Conservation (phyloP, 805 yeast genomes). For the Suhomyces xylopsoci region DNA sequence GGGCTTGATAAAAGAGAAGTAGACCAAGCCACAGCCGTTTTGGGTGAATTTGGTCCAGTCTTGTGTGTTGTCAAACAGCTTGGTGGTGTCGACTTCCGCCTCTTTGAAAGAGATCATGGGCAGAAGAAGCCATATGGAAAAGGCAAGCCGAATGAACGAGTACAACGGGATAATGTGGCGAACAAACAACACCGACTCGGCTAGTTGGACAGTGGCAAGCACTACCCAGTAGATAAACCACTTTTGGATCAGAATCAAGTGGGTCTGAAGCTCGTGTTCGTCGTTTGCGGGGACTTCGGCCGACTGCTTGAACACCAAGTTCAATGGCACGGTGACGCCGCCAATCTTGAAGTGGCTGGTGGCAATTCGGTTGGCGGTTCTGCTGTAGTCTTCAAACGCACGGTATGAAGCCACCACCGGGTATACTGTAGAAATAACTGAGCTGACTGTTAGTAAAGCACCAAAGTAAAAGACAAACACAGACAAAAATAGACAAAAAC, state of each 20-base stretch:
- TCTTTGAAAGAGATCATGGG: slow-evolving; percentile 29
- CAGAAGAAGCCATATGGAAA: slow-evolving; percentile 60
- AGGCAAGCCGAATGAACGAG: slow-evolving; percentile 43
- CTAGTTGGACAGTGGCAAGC: slow-evolving; percentile 40
- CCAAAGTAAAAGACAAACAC: too few relatives aligned
- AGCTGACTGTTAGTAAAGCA: slow-evolving; percentile 15
- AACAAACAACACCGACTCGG: slow-evolving; percentile 44
- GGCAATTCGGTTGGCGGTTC: slow-evolving; percentile 25
- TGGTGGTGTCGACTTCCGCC: neutral
- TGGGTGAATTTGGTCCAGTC: slow-evolving; percentile 28
- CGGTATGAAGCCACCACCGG: slow-evolving; percentile 62
- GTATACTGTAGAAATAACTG: slow-evolving; percentile 45
- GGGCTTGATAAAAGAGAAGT: slow-evolving; percentile 25
- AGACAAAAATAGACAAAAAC: too few relatives aligned
- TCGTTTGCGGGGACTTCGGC: slow-evolving; percentile 8
- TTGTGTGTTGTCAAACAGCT: slow-evolving; percentile 8
- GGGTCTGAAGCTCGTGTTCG: slow-evolving; percentile 15
- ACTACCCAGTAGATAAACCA: slow-evolving; percentile 65
- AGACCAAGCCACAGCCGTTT: slow-evolving; percentile 33
- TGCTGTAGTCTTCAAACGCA: slow-evolving; percentile 47
- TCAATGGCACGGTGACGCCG: slow-evolving; percentile 37
- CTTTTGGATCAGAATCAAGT: slow-evolving; percentile 32
- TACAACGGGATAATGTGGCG: slow-evolving; percentile 53
- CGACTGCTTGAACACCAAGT: slow-evolving; percentile 3
- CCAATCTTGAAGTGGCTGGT: slow-evolving; percentile 32